Conservation (phyloP, 345 rosid genomes). For the Isatis tinctoria region DNA sequence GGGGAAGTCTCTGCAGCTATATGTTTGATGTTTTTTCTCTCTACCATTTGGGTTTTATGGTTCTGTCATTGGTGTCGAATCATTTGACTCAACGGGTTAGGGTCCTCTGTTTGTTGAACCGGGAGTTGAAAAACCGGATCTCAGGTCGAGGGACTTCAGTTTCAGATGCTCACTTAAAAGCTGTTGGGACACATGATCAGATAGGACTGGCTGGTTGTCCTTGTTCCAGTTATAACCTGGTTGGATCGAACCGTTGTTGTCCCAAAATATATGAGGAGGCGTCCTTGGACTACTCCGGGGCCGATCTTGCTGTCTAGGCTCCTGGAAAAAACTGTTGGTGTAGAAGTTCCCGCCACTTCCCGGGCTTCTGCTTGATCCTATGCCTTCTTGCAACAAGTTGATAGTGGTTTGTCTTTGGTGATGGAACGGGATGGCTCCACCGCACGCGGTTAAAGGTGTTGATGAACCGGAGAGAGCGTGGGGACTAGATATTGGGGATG, state of each 20-base stretch:
- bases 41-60: slow-evolving; percentile 16
- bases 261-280: slow-evolving; percentile 51
- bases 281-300: slow-evolving; percentile 48
- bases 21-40: slow-evolving; percentile 9
- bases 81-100: slow-evolving; percentile 16
- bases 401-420: slow-evolving; percentile 43
- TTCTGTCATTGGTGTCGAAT: slow-evolving; percentile 25
- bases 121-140: slow-evolving; percentile 39
- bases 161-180: slow-evolving; percentile 54
- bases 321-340: slow-evolving; percentile 41
- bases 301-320: slow-evolving; percentile 43
- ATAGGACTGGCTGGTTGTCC: slow-evolving; percentile 48
- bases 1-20: slow-evolving; percentile 18
- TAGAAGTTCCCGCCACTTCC: slow-evolving; percentile 48
- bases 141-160: slow-evolving; percentile 51
- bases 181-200: slow-evolving; percentile 67
- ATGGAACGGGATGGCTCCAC: slow-evolving; percentile 59
- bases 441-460: slow-evolving; percentile 54
- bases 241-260: slow-evolving; percentile 40
- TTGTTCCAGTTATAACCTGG: slow-evolving; percentile 38
- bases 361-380: slow-evolving; percentile 37
- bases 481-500: slow-evolving; percentile 68
- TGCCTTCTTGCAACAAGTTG: slow-evolving; percentile 49
- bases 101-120: slow-evolving; percentile 41
- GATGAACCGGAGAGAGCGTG: slow-evolving; percentile 60